A percentile compares a stretch with the other conserved stretches of the same genome.
Evolutionary conservation across 805 yeast genomes (phyloP).

Genomic region (Candida odintsovae): DNA sequence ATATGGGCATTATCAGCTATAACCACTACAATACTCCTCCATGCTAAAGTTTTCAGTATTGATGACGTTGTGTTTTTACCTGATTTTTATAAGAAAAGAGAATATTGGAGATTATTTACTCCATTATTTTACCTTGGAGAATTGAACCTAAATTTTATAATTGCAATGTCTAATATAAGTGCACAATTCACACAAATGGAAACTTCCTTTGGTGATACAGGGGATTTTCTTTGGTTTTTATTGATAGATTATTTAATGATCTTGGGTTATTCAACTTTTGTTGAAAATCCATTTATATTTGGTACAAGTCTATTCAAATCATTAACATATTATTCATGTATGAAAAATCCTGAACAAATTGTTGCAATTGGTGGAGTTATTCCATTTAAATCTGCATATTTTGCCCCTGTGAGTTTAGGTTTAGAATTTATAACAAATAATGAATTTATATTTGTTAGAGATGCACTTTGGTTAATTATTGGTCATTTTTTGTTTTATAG

Average conservation of each 20-base stretch:
- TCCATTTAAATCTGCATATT: constrained; percentile 13
- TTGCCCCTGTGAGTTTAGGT: constrained; percentile 3
- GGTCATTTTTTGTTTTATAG: constrained; percentile 20
- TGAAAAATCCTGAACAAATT: constrained; percentile 14
- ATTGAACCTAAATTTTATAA: constrained; percentile 9
- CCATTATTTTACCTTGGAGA: constrained; percentile 16
- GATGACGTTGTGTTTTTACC: constrained; percentile 12
- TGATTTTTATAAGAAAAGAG: constrained; percentile 3
- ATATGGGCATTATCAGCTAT: constrained; percentile 12
- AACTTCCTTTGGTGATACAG: constrained; percentile 2
- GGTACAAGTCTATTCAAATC: constrained; percentile 9
- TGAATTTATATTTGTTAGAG: not conserved
- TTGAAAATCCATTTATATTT: constrained; percentile 3
- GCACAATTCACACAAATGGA: constrained; percentile 14
- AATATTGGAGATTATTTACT: constrained; percentile 20
- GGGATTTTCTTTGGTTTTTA: constrained; percentile 19
- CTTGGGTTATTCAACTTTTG: constrained; percentile 5
- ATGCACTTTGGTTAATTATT: constrained; percentile 8
- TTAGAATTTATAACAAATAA: constrained; percentile 1
- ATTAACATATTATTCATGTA: constrained; percentile 15
- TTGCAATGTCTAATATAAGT: constrained; percentile 3
- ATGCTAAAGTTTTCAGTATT: constrained; percentile 4
- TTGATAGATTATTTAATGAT: constrained; percentile 6
- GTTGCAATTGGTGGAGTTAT: constrained; percentile 11
- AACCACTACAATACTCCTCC: constrained; percentile 9